Evolutionary conservation across 2,329 filamentous ascomycete species (phyloP), one percentile per base, ranked within the genome.

Genomic region (Teratosphaeria destructans): DNA sequence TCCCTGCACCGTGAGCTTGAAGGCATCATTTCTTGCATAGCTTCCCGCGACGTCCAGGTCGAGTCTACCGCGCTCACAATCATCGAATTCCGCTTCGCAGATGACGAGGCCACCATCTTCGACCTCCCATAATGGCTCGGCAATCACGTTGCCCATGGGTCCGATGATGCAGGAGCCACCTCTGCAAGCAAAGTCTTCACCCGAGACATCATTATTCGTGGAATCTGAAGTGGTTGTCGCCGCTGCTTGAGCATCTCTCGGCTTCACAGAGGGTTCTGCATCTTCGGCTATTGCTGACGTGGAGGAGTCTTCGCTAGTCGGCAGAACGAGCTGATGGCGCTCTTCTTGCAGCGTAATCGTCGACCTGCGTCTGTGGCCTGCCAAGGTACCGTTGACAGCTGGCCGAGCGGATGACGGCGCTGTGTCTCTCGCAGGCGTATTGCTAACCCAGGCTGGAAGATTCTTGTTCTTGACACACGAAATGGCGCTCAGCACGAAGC

Each of bases 41-140:
- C 87, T 91, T 0, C 92, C 92, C 2, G 85, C 90, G 43, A 89
- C 85, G 76, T 96, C 92, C 54, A 96, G 72, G 72, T 96, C 91
- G 64, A 96, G 72, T 57, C 90, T 78, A 0, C 91, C 92, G 10
- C 89, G 80, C 65, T 91, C 83, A 67, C 92, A 96, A 65, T 96
- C 90, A 55, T 95, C 88, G 68, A 96, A 87, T 69, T 96, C 90
- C 3, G 92, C 86, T 64, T 94, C 89, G 0, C 83, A 80, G 37
- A 82, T 82, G 57, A 91, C 75, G 34, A 96, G 72, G 0, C 84
- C 82, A 3, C 83, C 79, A 59, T 86, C 77, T 58, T 92, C 86
- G 54, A 78, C 74, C 61, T 95, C 89, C 91, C 91, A 96, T 60
- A 94, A 77, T 0, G 92, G 92, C 0, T 88, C 90, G 1, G 84